Percentiles rank a stretch among this genome's conserved stretches.
Evolutionary conservation across 768 basidiomycete species (phyloP).

Genomic region (Trametes sanguinea): DNA sequence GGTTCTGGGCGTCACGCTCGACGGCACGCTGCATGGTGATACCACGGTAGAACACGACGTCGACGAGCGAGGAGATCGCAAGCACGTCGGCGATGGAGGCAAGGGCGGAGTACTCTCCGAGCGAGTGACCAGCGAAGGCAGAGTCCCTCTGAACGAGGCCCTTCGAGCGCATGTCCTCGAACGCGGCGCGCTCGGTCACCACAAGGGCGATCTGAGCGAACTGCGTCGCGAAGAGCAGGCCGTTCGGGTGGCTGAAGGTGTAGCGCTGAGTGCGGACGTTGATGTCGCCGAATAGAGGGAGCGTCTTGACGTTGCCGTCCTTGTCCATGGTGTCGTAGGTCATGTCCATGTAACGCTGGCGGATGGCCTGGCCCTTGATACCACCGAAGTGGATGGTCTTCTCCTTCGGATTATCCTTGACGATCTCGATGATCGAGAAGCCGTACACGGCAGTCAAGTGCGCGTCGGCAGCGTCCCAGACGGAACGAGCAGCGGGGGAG

Average conservation of each 20-base stretch:
- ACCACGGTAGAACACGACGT: slow-evolving; percentile 99
- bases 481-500: slow-evolving; percentile 91
- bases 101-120: slow-evolving; percentile 97
- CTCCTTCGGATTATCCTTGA: slow-evolving; percentile 97
- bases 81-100: slow-evolving; percentile 98
- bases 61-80: slow-evolving; percentile 91
- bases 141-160: slow-evolving; percentile 92
- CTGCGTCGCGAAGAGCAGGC: slow-evolving; percentile 95
- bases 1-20: slow-evolving; percentile 88
- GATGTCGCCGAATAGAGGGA: slow-evolving; percentile 95
- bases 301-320: slow-evolving; percentile 93
- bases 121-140: slow-evolving; percentile 95
- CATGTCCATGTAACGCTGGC: slow-evolving; percentile 99
- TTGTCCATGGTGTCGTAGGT: slow-evolving; percentile 96
- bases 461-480: slow-evolving; percentile 95
- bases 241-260: slow-evolving; percentile 96
- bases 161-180: slow-evolving; percentile 96
- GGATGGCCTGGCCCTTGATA: slow-evolving; percentile 97
- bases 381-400: slow-evolving; percentile 99
- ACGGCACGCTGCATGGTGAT: slow-evolving; percentile 99
- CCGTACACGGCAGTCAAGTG: slow-evolving; percentile 95
- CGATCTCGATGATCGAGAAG: slow-evolving; percentile 98
- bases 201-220: slow-evolving; percentile 99
- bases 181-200: slow-evolving; percentile 97
- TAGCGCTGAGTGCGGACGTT: slow-evolving; percentile 92